These are phyloP conservation scores for Ehretia macrophylla DNA, from an alignment of 257 asterid genomes.

Conservation along the genomic window DNA sequence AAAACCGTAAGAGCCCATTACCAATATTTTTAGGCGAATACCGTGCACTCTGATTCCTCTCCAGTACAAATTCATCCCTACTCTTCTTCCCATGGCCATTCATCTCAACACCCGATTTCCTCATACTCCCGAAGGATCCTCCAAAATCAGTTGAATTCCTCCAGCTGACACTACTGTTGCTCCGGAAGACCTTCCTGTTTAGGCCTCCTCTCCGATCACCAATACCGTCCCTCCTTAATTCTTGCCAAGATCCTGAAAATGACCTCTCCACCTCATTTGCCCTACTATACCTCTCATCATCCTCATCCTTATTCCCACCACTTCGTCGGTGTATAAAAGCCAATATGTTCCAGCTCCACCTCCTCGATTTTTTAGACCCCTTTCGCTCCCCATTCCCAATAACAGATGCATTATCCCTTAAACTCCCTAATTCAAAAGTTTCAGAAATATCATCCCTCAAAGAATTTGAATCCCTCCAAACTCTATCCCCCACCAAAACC, in stretches of 20 bases:
- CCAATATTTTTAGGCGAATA: slow-evolving; percentile 64
- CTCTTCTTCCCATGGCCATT: slow-evolving; percentile 44
- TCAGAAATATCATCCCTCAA: slow-evolving; percentile 64
- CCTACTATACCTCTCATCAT: slow-evolving; percentile 57
- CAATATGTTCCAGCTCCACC: slow-evolving; percentile 74
- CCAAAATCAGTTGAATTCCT: slow-evolving; percentile 39
- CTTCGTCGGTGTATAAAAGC: slow-evolving; percentile 55
- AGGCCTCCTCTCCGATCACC: slow-evolving; percentile 36
- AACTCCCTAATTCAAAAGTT: slow-evolving; percentile 60
- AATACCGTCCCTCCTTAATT: slow-evolving; percentile 32
- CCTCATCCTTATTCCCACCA: slow-evolving; percentile 52
- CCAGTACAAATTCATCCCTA: slow-evolving; percentile 63
- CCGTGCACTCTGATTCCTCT: slow-evolving; percentile 76
- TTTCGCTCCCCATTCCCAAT: slow-evolving; percentile 46
- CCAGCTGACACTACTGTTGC: slow-evolving; percentile 85
- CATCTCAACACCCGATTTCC: slow-evolving; percentile 52
- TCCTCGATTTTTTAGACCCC: slow-evolving; percentile 54
- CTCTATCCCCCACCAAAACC: slow-evolving; percentile 44
- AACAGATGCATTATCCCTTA: slow-evolving; percentile 39
- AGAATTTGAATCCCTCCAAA: slow-evolving; percentile 40
- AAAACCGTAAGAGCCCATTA: slow-evolving; percentile 74
- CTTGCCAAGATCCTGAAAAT: slow-evolving; percentile 70
- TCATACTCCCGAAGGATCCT: slow-evolving; percentile 50
- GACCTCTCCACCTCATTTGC: slow-evolving; percentile 68
- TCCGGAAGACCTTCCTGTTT: slow-evolving; percentile 51